Evolutionary conservation across 495 filamentous ascomycete genomes (phyloP).

Genomic region (Daldinia caldariorum): DNA sequence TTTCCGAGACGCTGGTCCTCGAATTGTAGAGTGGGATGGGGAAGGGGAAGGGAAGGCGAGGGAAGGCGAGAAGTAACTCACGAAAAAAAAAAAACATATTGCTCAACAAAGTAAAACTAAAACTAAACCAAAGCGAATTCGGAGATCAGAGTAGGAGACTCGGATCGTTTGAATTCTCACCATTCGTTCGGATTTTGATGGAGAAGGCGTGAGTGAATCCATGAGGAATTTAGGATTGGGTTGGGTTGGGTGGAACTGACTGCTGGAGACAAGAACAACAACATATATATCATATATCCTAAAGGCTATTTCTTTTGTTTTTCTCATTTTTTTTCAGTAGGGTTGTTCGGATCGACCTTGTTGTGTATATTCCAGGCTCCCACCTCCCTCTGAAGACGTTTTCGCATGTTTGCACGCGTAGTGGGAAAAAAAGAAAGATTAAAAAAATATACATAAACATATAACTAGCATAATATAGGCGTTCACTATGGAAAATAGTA

Average conservation of each 20-base stretch:
- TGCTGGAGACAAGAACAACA: not conserved
- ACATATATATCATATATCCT: slow-evolving; percentile 15
- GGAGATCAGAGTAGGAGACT: not conserved
- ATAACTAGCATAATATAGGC: not conserved
- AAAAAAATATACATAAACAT: slow-evolving; percentile 12
- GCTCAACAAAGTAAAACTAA: not conserved
- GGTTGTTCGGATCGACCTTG: slow-evolving; percentile 12
- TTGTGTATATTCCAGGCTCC: slow-evolving; percentile 32
- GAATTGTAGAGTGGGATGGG: slow-evolving; percentile 22
- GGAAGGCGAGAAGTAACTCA: too few relatives aligned
- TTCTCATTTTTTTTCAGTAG: slow-evolving; percentile 22
- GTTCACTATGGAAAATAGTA: not conserved
- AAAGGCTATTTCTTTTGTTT: slow-evolving; percentile 20
- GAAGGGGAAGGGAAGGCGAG: too few relatives aligned
- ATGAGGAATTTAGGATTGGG: not conserved
- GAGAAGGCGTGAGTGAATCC: slow-evolving; percentile 3
- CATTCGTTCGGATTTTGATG: slow-evolving; percentile 29
- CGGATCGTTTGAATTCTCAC: slow-evolving; percentile 27
- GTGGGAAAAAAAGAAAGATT: slow-evolving; percentile 20
- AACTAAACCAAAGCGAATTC: not conserved
- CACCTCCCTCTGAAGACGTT: slow-evolving; percentile 21
- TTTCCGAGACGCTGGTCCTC: slow-evolving; percentile 12
- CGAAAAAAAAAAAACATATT: too few relatives aligned
- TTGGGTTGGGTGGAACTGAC: slow-evolving; percentile 10
- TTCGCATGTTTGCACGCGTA: slow-evolving; percentile 18